Percentiles rank a stretch among this genome's conserved stretches.
Conservation (phyloP, 2,329 filamentous ascomycete genomes). For the Ceratocystis colombiana region DNA sequence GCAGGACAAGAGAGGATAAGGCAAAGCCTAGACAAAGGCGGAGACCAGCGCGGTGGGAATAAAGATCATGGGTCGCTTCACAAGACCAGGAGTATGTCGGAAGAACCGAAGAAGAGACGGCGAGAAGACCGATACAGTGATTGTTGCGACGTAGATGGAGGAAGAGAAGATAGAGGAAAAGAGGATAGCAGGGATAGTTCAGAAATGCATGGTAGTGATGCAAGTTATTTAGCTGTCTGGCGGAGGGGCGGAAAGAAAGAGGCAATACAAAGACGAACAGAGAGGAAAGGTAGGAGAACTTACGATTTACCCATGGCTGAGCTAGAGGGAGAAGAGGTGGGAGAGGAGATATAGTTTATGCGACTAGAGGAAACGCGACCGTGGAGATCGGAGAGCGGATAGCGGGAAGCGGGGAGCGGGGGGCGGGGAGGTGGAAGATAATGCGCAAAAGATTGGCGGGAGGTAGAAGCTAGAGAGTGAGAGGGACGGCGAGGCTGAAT, state of each 20-base stretch:
- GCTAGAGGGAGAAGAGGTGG: not conserved
- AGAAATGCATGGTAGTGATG: too few relatives aligned
- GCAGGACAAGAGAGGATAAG: too few relatives aligned
- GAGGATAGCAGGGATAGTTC: not conserved
- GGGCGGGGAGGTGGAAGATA: too few relatives aligned
- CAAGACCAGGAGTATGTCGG: not conserved
- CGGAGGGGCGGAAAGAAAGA: not conserved
- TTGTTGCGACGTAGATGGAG: not conserved
- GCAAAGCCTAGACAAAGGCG: too few relatives aligned
- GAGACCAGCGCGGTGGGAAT: too few relatives aligned
- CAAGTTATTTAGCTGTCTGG: too few relatives aligned
- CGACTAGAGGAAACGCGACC: slow-evolving; percentile 1
- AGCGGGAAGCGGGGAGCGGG: not conserved
- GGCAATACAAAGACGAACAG: not conserved
- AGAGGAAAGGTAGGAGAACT: slow-evolving; percentile 32
- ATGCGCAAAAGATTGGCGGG: too few relatives aligned
- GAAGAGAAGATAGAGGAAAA: not conserved
- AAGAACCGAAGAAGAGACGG: not conserved
- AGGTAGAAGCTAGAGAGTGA: slow-evolving; percentile 3
- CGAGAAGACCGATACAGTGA: not conserved
- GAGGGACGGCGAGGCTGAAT: slow-evolving; percentile 1
- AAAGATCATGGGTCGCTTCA: too few relatives aligned
- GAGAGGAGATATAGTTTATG: not conserved
- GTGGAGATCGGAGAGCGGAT: not conserved
- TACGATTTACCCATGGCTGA: slow-evolving; percentile 45